These are phyloP conservation scores for Colletotrichum horii DNA, from an alignment of 2,329 filamentous ascomycete species.

Conservation along the genomic window DNA sequence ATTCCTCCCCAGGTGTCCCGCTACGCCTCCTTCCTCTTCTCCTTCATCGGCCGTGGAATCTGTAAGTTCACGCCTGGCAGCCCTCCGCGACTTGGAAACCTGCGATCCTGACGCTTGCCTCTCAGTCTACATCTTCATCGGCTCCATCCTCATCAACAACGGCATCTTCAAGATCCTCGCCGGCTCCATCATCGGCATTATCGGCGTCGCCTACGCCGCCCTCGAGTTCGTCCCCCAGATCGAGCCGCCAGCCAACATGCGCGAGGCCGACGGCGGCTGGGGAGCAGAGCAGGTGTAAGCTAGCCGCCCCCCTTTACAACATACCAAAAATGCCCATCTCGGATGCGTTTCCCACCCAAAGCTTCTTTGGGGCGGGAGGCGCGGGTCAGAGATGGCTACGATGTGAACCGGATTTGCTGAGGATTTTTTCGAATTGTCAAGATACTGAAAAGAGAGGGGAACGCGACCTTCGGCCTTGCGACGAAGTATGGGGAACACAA, in stretches of 20 bases:
- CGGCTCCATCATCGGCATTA: constrained; percentile 76
- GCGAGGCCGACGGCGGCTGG: constrained; percentile 77
- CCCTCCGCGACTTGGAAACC: background rate
- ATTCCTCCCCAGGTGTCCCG: constrained; percentile 90
- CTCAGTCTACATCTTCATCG: constrained; percentile 94
- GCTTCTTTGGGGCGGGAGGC: background rate
- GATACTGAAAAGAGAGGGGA: constrained; percentile 21
- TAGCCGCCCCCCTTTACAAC: constrained; percentile 18
- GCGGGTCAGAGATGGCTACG: background rate
- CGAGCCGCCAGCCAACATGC: constrained; percentile 82
- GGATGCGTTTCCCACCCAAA: constrained; percentile 6
- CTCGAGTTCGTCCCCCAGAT: constrained; percentile 81
- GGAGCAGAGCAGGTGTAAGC: constrained; percentile 76
- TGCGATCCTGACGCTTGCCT: background rate
- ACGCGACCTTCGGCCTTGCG: background rate
- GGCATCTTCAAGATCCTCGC: constrained; percentile 73
- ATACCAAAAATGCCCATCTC: constrained; percentile 7
- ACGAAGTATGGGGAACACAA: background rate
- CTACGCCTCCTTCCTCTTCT: constrained; percentile 98
- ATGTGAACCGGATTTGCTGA: constrained; percentile 21
- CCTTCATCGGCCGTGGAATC: constrained; percentile 91
- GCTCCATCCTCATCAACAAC: constrained; percentile 79
- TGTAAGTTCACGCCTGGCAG: constrained; percentile 66
- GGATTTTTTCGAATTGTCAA: constrained; percentile 18
- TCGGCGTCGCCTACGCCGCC: constrained; percentile 78